Evolutionary conservation across 495 filamentous ascomycete genomes (phyloP), one percentile per base, ranked within the genome.

Genomic region (Cercophora sp.): DNA sequence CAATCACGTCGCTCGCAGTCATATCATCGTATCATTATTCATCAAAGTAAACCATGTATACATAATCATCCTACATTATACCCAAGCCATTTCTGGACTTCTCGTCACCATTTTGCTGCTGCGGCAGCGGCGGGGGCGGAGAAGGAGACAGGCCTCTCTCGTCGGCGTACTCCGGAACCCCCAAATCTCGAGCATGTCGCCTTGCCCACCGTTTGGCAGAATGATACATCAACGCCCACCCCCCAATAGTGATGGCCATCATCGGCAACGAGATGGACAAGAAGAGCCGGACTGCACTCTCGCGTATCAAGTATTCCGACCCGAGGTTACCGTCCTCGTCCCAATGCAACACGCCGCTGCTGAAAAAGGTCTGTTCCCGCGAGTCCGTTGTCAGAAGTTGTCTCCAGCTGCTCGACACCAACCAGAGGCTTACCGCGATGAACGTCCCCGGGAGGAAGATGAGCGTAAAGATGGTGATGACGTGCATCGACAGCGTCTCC

Each of bases 391-490:
- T 29, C 37, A 29, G 25, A 10, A 31, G 16, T 2, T 20, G 26
- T 16, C 4, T 24, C 24, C 31, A 11, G 10, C 15, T 24, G 23
- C 19, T 4, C 41, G 9, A 4, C 23, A 24, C 24, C 23, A 47
- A 49, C 13, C 13, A 48, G 9, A 23, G 15, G 52, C 66, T 52
- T 67, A 73, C 70, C 13, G 70, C 59, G 25, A 73, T 56, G 41
- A 73, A 73, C 4, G 70, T 73, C 6, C 68, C 70, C 10, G 70
- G 69, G 8, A 73, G 49, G 55, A 73, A 73, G 48, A 73, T 64
- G 11, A 73, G 44, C 3, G 70, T 73, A 2, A 73, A 66, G 9
- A 73, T 55, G 0, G 70, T 71, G 37, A 73, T 73, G 47, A 69
- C 55, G 24, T 67, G 63, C 68, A 73, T 73, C n/a, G 70, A 71